Evolutionary conservation across 2,329 filamentous ascomycete genomes (phyloP), one percentile per base, ranked within the genome.

Genomic region (Xylariomycetidae sp.): DNA sequence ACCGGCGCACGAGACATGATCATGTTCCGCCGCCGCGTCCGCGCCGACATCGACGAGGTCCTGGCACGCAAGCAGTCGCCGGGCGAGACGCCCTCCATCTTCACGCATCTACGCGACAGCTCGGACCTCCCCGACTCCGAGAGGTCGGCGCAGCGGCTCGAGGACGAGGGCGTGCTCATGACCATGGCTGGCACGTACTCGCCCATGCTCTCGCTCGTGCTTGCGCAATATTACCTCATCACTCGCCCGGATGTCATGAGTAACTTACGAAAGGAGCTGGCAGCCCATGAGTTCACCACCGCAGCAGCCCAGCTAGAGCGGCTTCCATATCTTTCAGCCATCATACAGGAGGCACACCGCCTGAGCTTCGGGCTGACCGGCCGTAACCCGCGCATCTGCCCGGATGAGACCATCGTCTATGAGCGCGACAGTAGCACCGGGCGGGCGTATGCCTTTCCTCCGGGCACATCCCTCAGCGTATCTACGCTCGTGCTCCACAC

Each of bases 281-380:
- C 12, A 16, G 28, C 36, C 11, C 18, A 41, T 19, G 27, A 19
- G 22, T 16, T 34, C 27, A 18, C 27, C 7, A 38, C 31, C n/a
- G 29, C 41, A 3, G 31, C 36, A 12, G 33, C 39, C 6, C 42
- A 39, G 33, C 33, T 41, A 3, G 39, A 49, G 30, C 33, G 31
- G 15, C 40, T 40, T 7, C 42, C 42, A 5, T 45, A 41, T 13
- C 12, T 43, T 4, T 33, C 35, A 6, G 41, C 33, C 7, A 23
- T 46, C 14, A 16, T 30, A 15, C 43, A 54, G 41, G 59, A 64
- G 33, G 47, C 51, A 6, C 44, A 51, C 11, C 51, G 60, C 2
- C 47, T 67, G 11, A 50, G 47, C 3, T 65, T 63, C 31, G 62
- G 62, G 2, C 45, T 64, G 2, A 60, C 57, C 10, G 58, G 59